Conservation (phyloP, 371 early-diverging fungal species). For the Dichotomocladium elegans region DNA sequence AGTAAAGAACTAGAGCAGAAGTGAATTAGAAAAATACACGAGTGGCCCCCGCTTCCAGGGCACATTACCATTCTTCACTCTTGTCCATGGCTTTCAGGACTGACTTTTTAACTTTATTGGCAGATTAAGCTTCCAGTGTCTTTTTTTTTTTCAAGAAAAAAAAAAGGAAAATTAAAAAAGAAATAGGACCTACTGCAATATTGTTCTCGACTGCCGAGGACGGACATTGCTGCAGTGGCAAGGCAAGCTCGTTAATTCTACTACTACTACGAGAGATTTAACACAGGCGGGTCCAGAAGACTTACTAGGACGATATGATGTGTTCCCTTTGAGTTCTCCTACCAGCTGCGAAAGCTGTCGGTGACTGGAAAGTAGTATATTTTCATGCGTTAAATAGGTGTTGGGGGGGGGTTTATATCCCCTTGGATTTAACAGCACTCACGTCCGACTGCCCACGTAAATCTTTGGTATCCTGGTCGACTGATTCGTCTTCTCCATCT, state of each 20-base stretch:
- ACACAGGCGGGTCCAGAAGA: not conserved
- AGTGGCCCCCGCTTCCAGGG: not conserved
- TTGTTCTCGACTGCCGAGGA: slow-evolving; percentile 56
- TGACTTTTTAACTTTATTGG: slow-evolving; percentile 29
- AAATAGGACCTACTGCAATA: slow-evolving; percentile 34
- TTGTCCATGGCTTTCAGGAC: slow-evolving; percentile 38
- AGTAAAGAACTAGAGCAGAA: slow-evolving; percentile 9
- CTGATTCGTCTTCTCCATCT: not conserved
- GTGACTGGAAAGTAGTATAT: slow-evolving; percentile 28
- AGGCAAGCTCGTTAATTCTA: not conserved
- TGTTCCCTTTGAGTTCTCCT: slow-evolving; percentile 48
- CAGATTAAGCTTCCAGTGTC: not conserved
- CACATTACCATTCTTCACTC: slow-evolving; percentile 44
- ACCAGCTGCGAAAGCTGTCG: slow-evolving; percentile 55
- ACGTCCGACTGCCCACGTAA: slow-evolving; percentile 57
- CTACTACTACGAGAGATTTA: too few relatives aligned
- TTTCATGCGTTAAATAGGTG: not conserved
- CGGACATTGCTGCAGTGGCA: slow-evolving; percentile 33
- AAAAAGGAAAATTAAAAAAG: not conserved
- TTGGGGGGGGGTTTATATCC: too few relatives aligned
- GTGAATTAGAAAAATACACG: not conserved
- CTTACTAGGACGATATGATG: slow-evolving; percentile 51
- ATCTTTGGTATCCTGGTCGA: slow-evolving; percentile 24
- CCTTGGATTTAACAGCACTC: slow-evolving; percentile 16
- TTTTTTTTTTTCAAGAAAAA: too few relatives aligned